Evolutionary conservation across 352 stramenopile genomes (phyloP).

Genomic region (Phytopythium vexans): DNA sequence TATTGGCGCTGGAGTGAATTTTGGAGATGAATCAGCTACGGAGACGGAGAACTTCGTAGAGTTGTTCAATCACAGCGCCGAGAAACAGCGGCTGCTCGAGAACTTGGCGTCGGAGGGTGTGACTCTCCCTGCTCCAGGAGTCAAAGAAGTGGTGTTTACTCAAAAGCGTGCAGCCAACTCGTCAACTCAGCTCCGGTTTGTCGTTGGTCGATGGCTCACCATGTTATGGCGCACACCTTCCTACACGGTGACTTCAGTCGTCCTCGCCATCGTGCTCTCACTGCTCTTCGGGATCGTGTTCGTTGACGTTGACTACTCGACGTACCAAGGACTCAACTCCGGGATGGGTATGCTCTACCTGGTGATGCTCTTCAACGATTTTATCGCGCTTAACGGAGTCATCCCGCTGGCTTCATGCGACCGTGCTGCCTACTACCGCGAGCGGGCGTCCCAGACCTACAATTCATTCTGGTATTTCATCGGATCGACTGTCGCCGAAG

Average conservation of each 20-base stretch:
- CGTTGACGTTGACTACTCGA: constrained; percentile 32
- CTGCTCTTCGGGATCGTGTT: constrained; percentile 49
- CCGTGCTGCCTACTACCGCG: constrained; percentile 75
- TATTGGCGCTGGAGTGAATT: no score
- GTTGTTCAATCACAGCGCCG: constrained; percentile 14
- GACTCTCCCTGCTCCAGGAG: neutral
- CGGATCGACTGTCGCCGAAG: constrained; percentile 57
- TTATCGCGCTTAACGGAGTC: constrained; percentile 74
- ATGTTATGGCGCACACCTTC: constrained; percentile 56
- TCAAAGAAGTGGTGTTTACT: neutral
- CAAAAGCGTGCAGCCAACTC: neutral
- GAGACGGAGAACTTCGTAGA: constrained; percentile 24
- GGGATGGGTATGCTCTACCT: constrained; percentile 82
- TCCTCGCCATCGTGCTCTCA: constrained; percentile 28
- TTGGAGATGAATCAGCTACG: no score
- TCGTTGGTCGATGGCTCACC: constrained; percentile 10
- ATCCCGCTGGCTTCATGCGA: constrained; percentile 71
- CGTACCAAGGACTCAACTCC: constrained; percentile 46
- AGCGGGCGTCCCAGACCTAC: constrained; percentile 83
- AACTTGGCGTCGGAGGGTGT: constrained; percentile 18
- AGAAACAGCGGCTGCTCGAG: constrained; percentile 8
- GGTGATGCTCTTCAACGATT: constrained; percentile 81
- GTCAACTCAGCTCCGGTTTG: neutral
- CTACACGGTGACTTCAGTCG: constrained; percentile 79
- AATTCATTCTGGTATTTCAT: constrained; percentile 46